These are phyloP conservation scores for Psilocybe azurescens DNA, from an alignment of 768 basidiomycete genomes.

Conservation along the genomic window DNA sequence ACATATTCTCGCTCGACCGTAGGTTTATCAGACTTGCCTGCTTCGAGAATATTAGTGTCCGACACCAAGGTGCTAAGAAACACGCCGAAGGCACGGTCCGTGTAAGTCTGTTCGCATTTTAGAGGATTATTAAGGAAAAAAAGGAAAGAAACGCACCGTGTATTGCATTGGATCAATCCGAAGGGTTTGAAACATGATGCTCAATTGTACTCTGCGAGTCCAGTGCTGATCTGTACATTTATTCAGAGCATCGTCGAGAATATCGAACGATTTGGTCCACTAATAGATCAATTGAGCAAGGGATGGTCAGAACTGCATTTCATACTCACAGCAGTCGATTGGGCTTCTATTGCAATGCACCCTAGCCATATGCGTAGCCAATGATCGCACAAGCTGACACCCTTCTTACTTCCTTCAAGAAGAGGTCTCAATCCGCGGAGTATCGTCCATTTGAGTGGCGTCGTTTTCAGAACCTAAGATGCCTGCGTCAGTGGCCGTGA, in stretches of 20 bases:
- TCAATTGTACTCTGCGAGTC: constrained; percentile 60
- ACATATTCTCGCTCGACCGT: constrained; percentile 63
- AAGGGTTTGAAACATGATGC: constrained; percentile 60
- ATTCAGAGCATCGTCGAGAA: constrained; percentile 2
- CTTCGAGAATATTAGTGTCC: constrained; percentile 18
- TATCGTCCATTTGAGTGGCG: constrained; percentile 9
- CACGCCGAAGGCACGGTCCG: constrained; percentile 56
- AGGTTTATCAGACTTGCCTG: constrained; percentile 23
- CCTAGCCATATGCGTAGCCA: constrained; percentile 80
- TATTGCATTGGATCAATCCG: constrained; percentile 67
- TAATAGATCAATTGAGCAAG: not conserved
- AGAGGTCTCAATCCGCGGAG: constrained; percentile 42
- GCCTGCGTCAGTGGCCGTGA: not conserved
- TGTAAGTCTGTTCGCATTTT: constrained; percentile 38
- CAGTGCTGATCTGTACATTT: constrained; percentile 38
- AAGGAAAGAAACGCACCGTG: constrained; percentile 41
- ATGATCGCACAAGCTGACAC: constrained; percentile 45
- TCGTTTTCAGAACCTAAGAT: constrained; percentile 2
- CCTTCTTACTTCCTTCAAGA: not conserved
- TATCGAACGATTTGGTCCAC: constrained; percentile 11
- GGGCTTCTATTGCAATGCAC: constrained; percentile 63
- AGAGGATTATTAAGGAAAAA: not conserved
- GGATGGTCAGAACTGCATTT: not conserved
- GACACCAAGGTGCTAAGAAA: constrained; percentile 59
- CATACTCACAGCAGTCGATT: constrained; percentile 28